phyloP scores from a whole-genome alignment of 306 rosid species.

The Lathyrus oleraceus region DNA sequence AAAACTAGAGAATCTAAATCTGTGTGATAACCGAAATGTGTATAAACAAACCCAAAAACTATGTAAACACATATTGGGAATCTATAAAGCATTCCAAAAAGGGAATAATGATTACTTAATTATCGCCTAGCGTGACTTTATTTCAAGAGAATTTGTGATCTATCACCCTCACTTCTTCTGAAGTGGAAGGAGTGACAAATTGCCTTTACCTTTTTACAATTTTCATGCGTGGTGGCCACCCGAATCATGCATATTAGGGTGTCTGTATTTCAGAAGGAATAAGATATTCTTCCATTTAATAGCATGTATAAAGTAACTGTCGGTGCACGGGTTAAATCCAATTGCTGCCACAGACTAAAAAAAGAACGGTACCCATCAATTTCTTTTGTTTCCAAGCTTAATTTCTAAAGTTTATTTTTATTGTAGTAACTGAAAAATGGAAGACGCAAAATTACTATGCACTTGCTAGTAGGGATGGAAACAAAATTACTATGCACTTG shows the following conservation, averaged over 20 bases:
- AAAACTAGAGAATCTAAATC: not conserved
- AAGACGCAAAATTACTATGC: constrained; percentile 4
- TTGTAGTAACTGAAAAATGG: constrained; percentile 30
- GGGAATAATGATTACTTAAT: constrained; percentile 35
- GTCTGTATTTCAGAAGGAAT: no score
- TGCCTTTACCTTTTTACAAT: constrained; percentile 4
- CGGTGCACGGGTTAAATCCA: constrained; percentile 46
- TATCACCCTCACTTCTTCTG: constrained; percentile 33
- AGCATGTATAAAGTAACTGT: constrained; percentile 36
- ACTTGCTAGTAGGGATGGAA: not conserved
- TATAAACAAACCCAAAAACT: no score
- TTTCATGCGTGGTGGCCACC: constrained; percentile 41
- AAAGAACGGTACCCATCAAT: constrained; percentile 36
- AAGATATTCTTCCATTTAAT: not conserved
- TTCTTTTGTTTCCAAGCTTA: not conserved
- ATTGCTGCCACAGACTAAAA: constrained; percentile 25
- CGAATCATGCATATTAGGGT: no score
- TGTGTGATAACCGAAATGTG: no score
- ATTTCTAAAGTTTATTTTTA: constrained; percentile 24
- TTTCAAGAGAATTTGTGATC: constrained; percentile 15
- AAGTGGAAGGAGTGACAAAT: constrained; percentile 50
- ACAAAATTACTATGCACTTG: constrained; percentile 4
- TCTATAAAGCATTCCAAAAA: constrained; percentile 36
- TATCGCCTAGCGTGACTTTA: constrained; percentile 27
- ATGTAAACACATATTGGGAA: not conserved